Percentiles rank a stretch among this genome's conserved stretches.
phyloP scores from a whole-genome alignment of 2,329 filamentous ascomycete genomes.

The Penicillium sumatraense region DNA sequence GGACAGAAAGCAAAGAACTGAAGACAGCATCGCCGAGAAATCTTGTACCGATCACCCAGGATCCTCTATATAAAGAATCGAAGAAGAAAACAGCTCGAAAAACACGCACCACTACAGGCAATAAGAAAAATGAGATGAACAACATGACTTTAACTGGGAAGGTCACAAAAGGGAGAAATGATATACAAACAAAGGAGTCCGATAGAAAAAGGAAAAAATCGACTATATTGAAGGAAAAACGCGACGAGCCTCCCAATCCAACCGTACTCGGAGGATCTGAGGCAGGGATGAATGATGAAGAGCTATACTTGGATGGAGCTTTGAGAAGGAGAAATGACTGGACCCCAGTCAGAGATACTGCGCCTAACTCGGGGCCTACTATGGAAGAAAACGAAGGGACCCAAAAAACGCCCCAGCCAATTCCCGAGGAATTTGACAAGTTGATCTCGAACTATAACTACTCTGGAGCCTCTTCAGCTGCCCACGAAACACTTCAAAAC shows the following conservation, averaged over 20 bases:
- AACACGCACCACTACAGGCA: constrained; percentile 24
- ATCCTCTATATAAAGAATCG: constrained; percentile 17
- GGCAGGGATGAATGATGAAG: constrained; percentile 25
- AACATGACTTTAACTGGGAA: constrained; percentile 43
- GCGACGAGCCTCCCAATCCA: neutral
- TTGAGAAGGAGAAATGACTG: constrained; percentile 64
- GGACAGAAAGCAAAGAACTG: constrained; percentile 17
- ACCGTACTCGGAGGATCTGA: constrained; percentile 9
- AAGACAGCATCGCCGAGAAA: constrained; percentile 1
- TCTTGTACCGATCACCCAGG: constrained; percentile 3
- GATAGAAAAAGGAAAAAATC: constrained; percentile 18
- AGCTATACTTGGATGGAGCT: constrained; percentile 51
- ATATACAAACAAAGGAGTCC: constrained; percentile 14
- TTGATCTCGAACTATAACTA: constrained; percentile 49
- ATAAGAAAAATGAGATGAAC: constrained; percentile 28
- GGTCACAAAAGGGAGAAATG: constrained; percentile 37
- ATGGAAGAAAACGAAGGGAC: constrained; percentile 12
- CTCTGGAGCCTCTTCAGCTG: constrained; percentile 24
- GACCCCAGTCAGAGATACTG: constrained; percentile 65
- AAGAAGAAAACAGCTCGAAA: constrained; percentile 33
- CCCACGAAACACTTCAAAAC: constrained; percentile 14
- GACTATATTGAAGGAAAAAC: neutral
- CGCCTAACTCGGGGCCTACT: constrained; percentile 25
- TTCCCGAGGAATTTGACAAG: constrained; percentile 33
- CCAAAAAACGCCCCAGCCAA: neutral